Evolutionary conservation across 139 green algal genomes (phyloP).

Genomic region (Micractinium conductrix): DNA sequence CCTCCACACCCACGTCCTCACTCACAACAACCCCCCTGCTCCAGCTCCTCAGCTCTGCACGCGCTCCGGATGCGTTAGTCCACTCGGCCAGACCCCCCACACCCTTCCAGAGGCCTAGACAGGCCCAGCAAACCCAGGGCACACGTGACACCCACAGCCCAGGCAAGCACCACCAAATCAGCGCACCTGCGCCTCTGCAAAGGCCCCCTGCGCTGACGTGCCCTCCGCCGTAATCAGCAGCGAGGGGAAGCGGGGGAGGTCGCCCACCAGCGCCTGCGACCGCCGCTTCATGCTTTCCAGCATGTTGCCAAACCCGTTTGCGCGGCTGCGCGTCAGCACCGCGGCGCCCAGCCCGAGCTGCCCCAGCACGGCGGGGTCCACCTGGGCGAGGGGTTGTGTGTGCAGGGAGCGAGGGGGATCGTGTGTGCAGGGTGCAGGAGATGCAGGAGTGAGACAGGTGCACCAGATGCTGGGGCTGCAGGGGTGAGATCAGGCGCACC

Average conservation of each 20-base stretch:
- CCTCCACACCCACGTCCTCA: neutral
- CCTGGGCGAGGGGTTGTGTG: conserved; percentile 20
- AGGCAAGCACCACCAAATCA: neutral
- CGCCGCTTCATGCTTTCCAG: conserved; percentile 78
- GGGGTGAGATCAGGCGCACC: too few species aligned
- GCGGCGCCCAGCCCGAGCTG: conserved; percentile 55
- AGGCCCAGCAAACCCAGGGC: too few species aligned
- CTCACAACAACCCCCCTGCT: too few species aligned
- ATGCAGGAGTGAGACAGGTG: too few species aligned
- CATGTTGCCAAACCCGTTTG: conserved; percentile 88
- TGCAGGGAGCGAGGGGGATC: neutral
- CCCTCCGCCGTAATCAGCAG: conserved; percentile 73
- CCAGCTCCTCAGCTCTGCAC: too few species aligned
- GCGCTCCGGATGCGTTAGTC: too few species aligned
- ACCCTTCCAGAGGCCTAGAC: too few species aligned
- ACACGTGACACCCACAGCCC: too few species aligned
- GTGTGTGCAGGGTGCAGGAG: too few species aligned
- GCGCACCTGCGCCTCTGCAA: conserved; percentile 84
- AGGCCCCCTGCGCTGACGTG: conserved; percentile 69
- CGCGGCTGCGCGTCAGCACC: conserved; percentile 70
- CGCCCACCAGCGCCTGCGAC: conserved; percentile 51
- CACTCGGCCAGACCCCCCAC: too few species aligned
- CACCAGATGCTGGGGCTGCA: too few species aligned
- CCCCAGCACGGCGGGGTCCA: conserved; percentile 42
- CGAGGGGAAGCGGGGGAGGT: conserved; percentile 87